Percentiles rank a stretch among this genome's conserved stretches.
These are phyloP conservation scores for Botrytis aclada DNA, from an alignment of 2,329 filamentous ascomycete species.

Conservation along the genomic window DNA sequence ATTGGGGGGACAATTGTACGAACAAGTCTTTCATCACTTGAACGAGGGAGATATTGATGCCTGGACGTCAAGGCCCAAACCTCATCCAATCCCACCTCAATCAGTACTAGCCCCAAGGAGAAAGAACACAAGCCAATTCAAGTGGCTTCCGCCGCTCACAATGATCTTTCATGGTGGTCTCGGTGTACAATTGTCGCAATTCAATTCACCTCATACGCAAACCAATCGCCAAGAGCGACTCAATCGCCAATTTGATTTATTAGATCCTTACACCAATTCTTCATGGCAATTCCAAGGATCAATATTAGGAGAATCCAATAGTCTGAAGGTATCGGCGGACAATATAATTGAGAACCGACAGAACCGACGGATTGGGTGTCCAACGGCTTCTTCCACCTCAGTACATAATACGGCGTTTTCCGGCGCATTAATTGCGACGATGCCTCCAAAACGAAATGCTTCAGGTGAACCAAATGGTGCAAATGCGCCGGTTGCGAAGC, in stretches of 20 bases:
- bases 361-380: constrained; percentile 20
- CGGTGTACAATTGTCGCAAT: background rate
- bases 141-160: constrained; percentile 4
- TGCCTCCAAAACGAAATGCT: constrained; percentile 33
- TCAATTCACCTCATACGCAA: background rate
- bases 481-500: constrained; percentile 28
- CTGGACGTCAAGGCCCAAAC: background rate
- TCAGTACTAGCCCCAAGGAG: background rate
- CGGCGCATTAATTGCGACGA: constrained; percentile 20
- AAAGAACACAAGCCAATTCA: background rate
- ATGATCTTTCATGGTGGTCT: constrained; percentile 12
- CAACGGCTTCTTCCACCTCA: constrained; percentile 31
- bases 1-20: no score
- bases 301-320: background rate
- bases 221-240: background rate
- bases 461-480: constrained; percentile 24
- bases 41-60: background rate
- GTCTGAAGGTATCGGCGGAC: background rate
- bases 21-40: background rate
- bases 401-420: constrained; percentile 19
- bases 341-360: constrained; percentile 14
- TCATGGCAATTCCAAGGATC: background rate
- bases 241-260: background rate
- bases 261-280: background rate
- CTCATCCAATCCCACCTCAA: background rate